phyloP scores from a whole-genome alignment of 306 rosid genomes.

The Crotalaria pallida region DNA sequence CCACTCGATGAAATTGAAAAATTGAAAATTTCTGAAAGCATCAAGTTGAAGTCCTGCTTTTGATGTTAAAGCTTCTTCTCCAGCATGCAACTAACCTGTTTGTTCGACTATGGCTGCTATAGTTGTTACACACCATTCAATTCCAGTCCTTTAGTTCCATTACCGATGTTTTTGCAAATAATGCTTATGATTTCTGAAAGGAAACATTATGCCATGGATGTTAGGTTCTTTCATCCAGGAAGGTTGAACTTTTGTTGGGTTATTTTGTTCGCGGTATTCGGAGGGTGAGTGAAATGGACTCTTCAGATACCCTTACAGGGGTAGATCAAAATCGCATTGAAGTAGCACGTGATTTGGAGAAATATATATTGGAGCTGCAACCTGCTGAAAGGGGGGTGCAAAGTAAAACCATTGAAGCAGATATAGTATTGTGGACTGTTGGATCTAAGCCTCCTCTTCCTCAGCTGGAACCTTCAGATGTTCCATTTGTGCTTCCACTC shows the following conservation, averaged over 20 bases:
- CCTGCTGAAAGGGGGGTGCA: constrained; percentile 70
- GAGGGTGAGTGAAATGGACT: constrained; percentile 38
- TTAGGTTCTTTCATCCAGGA: constrained; percentile 79
- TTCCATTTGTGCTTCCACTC: constrained; percentile 61
- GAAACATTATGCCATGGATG: constrained; percentile 19
- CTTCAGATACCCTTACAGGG: constrained; percentile 27
- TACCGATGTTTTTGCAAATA: not conserved
- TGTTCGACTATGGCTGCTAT: not conserved
- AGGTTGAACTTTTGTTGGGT: constrained; percentile 81
- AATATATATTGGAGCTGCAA: constrained; percentile 71
- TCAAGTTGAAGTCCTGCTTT: not conserved
- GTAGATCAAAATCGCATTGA: constrained; percentile 24
- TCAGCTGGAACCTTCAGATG: constrained; percentile 49
- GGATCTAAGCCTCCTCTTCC: constrained; percentile 86
- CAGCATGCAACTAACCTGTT: not conserved
- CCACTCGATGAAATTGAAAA: not conserved
- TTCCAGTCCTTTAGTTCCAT: not conserved
- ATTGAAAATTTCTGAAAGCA: not conserved
- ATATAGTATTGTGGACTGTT: constrained; percentile 89
- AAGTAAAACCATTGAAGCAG: constrained; percentile 62
- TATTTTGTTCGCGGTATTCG: constrained; percentile 66
- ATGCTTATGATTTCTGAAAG: constrained; percentile 21
- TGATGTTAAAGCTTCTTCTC: not conserved
- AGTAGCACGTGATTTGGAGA: constrained; percentile 39
- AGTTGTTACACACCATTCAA: not conserved